These are phyloP conservation scores for Pugionium dolabratum DNA, from an alignment of 345 rosid genomes.

Conservation along the genomic window DNA sequence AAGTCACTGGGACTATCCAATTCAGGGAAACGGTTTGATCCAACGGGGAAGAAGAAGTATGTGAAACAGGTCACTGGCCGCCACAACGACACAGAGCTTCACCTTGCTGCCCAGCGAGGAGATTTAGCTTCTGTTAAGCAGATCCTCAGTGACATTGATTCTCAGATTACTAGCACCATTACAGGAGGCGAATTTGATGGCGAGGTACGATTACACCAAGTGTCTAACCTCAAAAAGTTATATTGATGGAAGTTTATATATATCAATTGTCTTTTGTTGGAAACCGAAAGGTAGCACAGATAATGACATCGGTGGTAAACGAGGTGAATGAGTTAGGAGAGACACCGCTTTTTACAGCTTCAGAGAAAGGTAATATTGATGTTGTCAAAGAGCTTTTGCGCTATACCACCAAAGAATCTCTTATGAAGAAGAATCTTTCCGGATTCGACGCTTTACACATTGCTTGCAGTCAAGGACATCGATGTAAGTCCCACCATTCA, in stretches of 20 bases:
- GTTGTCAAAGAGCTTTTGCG: conserved; percentile 71
- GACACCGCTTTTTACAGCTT: conserved; percentile 82
- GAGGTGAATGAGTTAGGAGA: conserved; percentile 96
- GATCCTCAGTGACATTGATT: conserved; percentile 72
- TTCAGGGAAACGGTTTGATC: conserved; percentile 79
- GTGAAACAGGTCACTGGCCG: conserved; percentile 96
- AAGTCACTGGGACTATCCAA: conserved; percentile 58
- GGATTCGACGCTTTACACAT: conserved; percentile 77
- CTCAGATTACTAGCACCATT: conserved; percentile 63
- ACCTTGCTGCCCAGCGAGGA: conserved; percentile 84
- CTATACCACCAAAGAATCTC: conserved; percentile 60
- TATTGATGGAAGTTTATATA: background rate
- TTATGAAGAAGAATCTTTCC: conserved; percentile 62
- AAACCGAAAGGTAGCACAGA: conserved; percentile 46
- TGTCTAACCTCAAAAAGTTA: background rate
- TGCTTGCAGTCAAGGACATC: conserved; percentile 85
- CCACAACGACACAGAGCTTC: conserved; percentile 92
- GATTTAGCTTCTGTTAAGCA: conserved; percentile 63
- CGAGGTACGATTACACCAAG: conserved; percentile 41
- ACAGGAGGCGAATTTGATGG: conserved; percentile 77
- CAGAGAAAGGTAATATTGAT: conserved; percentile 79
- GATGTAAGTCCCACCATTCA: conserved; percentile 47
- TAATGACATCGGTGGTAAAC: conserved; percentile 68
- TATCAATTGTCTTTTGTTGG: conserved; percentile 1
- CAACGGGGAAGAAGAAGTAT: conserved; percentile 68